These are phyloP conservation scores for Colletotrichum tropicale DNA, from an alignment of 2,329 filamentous ascomycete genomes.

Conservation along the genomic window DNA sequence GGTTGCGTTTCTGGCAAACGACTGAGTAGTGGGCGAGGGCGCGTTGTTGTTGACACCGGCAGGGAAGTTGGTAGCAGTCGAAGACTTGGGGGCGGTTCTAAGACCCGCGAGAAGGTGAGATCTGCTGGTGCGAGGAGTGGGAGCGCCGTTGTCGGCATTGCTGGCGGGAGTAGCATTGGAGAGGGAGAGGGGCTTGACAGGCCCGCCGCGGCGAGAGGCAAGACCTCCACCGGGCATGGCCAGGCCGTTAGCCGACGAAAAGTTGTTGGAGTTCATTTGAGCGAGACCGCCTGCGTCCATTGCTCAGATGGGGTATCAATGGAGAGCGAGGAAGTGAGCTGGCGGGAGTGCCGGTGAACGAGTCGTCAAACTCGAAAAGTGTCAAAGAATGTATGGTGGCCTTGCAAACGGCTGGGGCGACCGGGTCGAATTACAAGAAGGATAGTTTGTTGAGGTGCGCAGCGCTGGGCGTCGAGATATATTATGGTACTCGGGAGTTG, in stretches of 20 bases:
- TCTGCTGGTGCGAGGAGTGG: conserved; percentile 91
- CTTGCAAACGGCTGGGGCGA: conserved; percentile 15
- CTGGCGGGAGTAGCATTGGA: conserved; percentile 73
- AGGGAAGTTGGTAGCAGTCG: conserved; percentile 69
- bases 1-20: conserved; percentile 47
- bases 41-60: conserved; percentile 64
- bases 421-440: conserved; percentile 24
- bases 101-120: conserved; percentile 93
- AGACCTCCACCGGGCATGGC: conserved; percentile 80
- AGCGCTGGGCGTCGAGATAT: conserved; percentile 7
- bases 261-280: conserved; percentile 96
- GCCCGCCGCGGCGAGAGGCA: conserved; percentile 82
- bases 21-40: conserved; percentile 46
- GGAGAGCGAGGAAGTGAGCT: conserved; percentile 1
- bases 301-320: conserved; percentile 39
- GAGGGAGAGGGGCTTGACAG: conserved; percentile 88
- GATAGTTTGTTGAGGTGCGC: conserved; percentile 9
- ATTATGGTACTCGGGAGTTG: conserved; percentile 23
- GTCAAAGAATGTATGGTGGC: conserved; percentile 13
- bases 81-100: conserved; percentile 90
- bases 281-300: conserved; percentile 99
- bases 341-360: neutral
- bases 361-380: conserved; percentile 7
- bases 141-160: conserved; percentile 69
- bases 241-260: conserved; percentile 72